phyloP scores from a whole-genome alignment of 2,329 filamentous ascomycete genomes.

The Epichloe amarillans region DNA sequence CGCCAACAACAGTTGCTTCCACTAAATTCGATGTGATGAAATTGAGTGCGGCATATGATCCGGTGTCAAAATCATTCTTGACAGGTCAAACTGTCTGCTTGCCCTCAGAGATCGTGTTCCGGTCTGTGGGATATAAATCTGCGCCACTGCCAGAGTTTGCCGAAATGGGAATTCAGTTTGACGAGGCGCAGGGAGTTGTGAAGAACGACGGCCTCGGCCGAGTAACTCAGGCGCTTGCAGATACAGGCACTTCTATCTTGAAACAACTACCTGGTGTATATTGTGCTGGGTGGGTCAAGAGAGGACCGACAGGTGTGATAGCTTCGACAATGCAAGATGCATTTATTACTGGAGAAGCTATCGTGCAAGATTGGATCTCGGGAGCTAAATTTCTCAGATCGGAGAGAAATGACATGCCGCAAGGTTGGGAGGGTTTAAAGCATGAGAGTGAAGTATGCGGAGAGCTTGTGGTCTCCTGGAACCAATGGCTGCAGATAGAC shows the following conservation, averaged over 20 bases:
- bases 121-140: constrained; percentile 91
- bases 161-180: constrained; percentile 65
- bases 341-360: constrained; percentile 74
- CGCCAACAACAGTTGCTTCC: constrained; percentile 40
- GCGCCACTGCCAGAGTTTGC: constrained; percentile 61
- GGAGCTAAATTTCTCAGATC: constrained; percentile 26
- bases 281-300: constrained; percentile 93
- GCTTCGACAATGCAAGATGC: constrained; percentile 93
- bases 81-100: constrained; percentile 40
- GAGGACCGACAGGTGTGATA: constrained; percentile 88
- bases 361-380: constrained; percentile 60
- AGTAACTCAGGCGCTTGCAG: constrained; percentile 29
- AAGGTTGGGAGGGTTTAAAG: constrained; percentile 68
- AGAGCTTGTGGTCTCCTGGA: constrained; percentile 59
- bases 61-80: constrained; percentile 31
- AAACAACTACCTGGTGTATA: constrained; percentile 58
- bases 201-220: constrained; percentile 72
- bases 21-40: constrained; percentile 54
- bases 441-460: constrained; percentile 40
- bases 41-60: constrained; percentile 42
- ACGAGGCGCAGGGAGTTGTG: constrained; percentile 60
- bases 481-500: constrained; percentile 77
- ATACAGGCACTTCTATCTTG: constrained; percentile 18
- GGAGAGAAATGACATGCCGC: constrained; percentile 2
- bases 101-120: constrained; percentile 63